Percentiles rank a stretch among this genome's conserved stretches.
phyloP scores from a whole-genome alignment of 345 rosid genomes.

The Litchi chinensis region DNA sequence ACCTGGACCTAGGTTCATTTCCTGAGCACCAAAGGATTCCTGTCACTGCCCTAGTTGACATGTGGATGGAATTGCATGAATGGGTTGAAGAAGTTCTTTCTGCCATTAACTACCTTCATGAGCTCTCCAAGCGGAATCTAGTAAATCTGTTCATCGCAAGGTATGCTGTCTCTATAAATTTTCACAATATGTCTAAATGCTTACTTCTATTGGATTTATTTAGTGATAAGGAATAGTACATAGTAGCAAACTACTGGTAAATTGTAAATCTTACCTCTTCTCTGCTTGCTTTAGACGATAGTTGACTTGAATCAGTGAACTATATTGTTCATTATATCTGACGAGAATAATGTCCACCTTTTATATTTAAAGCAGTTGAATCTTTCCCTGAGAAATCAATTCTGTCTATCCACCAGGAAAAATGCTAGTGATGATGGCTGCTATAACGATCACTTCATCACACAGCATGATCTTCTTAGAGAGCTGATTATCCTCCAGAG shows the following conservation, averaged over 20 bases:
- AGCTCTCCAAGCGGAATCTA: conserved; percentile 46
- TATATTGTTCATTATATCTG: no score
- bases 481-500: conserved; percentile 45
- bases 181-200: neutral
- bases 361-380: neutral
- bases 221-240: neutral
- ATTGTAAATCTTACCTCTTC: neutral
- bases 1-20: conserved; percentile 60
- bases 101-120: conserved; percentile 38
- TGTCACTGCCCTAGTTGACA: conserved; percentile 46
- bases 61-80: conserved; percentile 54
- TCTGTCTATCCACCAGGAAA: conserved; percentile 37
- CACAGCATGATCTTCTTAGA: conserved; percentile 51
- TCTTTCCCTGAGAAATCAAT: neutral
- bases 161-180: conserved; percentile 24
- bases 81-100: conserved; percentile 25
- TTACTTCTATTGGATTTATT: neutral
- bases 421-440: conserved; percentile 36
- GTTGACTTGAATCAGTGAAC: neutral
- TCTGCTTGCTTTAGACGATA: neutral
- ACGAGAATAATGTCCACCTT: neutral
- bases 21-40: conserved; percentile 60
- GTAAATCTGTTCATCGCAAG: conserved; percentile 39
- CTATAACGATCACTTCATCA: conserved; percentile 38
- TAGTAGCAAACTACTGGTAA: neutral